Evolutionary conservation across 768 basidiomycete species (phyloP).

Genomic region (Floccularia luteovirens): DNA sequence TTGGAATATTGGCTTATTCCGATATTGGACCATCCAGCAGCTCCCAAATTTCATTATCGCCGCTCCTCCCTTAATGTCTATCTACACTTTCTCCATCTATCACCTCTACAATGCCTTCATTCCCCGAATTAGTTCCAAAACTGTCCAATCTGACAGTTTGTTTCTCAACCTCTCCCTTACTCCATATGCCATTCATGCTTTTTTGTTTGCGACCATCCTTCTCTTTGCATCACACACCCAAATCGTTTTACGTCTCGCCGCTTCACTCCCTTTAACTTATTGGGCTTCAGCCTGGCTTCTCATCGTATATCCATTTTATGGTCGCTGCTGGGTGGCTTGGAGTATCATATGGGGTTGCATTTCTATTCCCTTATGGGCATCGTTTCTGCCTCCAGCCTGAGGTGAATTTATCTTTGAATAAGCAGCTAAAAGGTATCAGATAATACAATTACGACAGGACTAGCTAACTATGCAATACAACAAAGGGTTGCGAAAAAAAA

Average conservation of each 20-base stretch:
- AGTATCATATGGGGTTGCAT: slow-evolving; percentile 67
- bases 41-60: slow-evolving; percentile 85
- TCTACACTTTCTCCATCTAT: slow-evolving; percentile 32
- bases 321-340: slow-evolving; percentile 70
- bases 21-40: slow-evolving; percentile 80
- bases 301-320: slow-evolving; percentile 36
- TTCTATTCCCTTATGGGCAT: slow-evolving; percentile 70
- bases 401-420: not conserved
- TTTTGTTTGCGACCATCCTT: slow-evolving; percentile 52
- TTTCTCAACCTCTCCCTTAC: slow-evolving; percentile 27
- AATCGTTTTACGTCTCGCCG: slow-evolving; percentile 72
- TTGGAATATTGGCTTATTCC: slow-evolving; percentile 82
- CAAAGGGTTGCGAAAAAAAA: too few relatives aligned
- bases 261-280: slow-evolving; percentile 72
- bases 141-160: not conserved
- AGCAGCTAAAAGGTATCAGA: too few relatives aligned
- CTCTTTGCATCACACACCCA: slow-evolving; percentile 82
- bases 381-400: slow-evolving; percentile 88
- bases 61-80: slow-evolving; percentile 54
- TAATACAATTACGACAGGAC: too few relatives aligned
- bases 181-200: slow-evolving; percentile 72
- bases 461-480: too few relatives aligned
- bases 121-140: slow-evolving; percentile 1
- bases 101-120: slow-evolving; percentile 18
- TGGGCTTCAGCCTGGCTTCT: slow-evolving; percentile 80